These are phyloP conservation scores for Rhodamnia argentea DNA, from an alignment of 345 rosid genomes.

Conservation along the genomic window DNA sequence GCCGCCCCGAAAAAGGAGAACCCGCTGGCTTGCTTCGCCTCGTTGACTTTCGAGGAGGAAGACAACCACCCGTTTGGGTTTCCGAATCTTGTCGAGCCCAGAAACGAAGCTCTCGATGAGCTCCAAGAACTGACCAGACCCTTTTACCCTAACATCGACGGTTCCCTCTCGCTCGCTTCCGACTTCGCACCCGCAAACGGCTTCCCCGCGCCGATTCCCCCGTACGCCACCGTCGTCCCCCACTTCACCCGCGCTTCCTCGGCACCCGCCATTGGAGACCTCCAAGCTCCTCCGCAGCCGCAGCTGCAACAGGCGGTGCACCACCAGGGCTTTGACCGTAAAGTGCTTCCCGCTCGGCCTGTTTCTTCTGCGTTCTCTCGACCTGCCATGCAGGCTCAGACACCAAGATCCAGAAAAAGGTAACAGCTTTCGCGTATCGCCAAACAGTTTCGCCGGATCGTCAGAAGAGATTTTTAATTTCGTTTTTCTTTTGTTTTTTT, in stretches of 20 bases:
- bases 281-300: background rate
- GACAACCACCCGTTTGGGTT: conserved; percentile 19
- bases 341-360: background rate
- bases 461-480: background rate
- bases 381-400: conserved; percentile 5
- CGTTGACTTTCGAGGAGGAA: conserved; percentile 26
- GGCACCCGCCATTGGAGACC: background rate
- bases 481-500: background rate
- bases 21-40: conserved; percentile 21
- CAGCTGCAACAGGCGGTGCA: background rate
- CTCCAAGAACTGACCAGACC: conserved; percentile 50
- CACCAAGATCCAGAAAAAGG: conserved; percentile 37
- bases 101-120: conserved; percentile 21
- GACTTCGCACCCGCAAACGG: background rate
- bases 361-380: background rate
- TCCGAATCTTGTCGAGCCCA: conserved; percentile 10
- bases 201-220: background rate
- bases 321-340: background rate
- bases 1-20: background rate
- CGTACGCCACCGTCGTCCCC: background rate
- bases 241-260: background rate
- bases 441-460: background rate
- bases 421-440: conserved; percentile 24
- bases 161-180: background rate
- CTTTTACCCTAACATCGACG: conserved; percentile 1